Evolutionary conservation across 75 land plant genomes (phyloP).

Genomic region (Sequoiadendron giganteum): DNA sequence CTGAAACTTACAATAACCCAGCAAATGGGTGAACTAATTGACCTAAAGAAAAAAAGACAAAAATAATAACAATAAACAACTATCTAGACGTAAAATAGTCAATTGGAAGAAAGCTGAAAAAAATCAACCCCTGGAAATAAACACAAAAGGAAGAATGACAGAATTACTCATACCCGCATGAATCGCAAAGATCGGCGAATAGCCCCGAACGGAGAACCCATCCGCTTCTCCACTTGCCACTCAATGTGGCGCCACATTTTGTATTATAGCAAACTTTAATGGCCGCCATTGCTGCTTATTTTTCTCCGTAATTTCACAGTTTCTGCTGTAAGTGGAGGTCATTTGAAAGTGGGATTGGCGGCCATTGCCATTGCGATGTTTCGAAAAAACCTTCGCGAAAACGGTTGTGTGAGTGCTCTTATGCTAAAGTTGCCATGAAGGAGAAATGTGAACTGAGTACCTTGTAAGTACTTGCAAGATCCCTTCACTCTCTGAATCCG

Average conservation of each 20-base stretch:
- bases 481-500: too few species aligned
- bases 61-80: too few species aligned
- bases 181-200: conserved; percentile 12
- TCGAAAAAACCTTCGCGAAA: background rate
- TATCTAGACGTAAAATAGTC: background rate
- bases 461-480: too few species aligned
- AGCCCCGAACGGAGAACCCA: conserved; percentile 9
- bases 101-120: background rate
- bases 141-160: background rate
- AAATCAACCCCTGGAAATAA: background rate
- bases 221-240: conserved; percentile 8
- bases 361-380: background rate
- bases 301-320: background rate
- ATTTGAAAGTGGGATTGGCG: background rate
- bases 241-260: background rate
- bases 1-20: background rate
- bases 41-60: background rate
- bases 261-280: background rate
- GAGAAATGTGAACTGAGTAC: background rate
- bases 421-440: background rate
- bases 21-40: background rate
- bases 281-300: background rate
- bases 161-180: conserved; percentile 7
- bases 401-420: background rate
- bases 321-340: background rate